phyloP scores from a whole-genome alignment of 306 rosid species.

The Rosa rugosa region DNA sequence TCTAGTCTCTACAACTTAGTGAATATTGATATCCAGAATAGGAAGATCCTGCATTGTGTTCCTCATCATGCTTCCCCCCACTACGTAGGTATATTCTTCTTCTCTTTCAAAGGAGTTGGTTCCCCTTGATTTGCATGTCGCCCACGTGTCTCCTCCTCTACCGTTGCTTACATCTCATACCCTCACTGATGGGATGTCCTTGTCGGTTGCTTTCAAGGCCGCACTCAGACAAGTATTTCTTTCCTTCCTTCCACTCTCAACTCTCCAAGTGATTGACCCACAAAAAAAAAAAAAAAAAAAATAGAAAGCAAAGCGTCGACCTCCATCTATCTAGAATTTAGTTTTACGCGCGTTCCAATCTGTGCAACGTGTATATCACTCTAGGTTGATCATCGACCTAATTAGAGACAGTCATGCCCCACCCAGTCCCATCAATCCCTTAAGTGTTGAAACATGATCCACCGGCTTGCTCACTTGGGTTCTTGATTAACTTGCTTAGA shows the following conservation, averaged over 20 bases:
- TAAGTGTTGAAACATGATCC: neutral
- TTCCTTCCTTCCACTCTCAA: constrained; percentile 17
- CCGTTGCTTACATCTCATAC: constrained; percentile 44
- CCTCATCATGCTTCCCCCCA: constrained; percentile 71
- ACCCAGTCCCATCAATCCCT: neutral
- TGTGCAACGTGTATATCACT: constrained; percentile 1
- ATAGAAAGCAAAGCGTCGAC: neutral
- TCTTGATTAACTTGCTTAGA: neutral
- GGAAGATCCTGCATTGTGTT: constrained; percentile 20
- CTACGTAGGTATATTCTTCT: constrained; percentile 52
- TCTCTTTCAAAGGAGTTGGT: constrained; percentile 21
- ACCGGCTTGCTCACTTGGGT: neutral
- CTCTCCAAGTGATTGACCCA: neutral
- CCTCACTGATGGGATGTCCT: neutral
- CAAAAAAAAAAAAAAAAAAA: neutral
- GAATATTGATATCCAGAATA: neutral
- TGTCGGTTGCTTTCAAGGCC: constrained; percentile 65
- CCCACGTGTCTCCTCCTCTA: constrained; percentile 63
- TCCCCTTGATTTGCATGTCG: constrained; percentile 47
- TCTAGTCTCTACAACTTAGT: neutral
- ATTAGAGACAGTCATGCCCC: neutral
- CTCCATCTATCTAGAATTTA: neutral
- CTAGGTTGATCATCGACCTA: neutral
- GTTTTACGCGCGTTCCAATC: neutral
- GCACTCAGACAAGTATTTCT: constrained; percentile 41